Base-by-base conservation (phyloP, 371 early-diverging fungal genomes). In the Blastocladiella emersonii region DNA sequence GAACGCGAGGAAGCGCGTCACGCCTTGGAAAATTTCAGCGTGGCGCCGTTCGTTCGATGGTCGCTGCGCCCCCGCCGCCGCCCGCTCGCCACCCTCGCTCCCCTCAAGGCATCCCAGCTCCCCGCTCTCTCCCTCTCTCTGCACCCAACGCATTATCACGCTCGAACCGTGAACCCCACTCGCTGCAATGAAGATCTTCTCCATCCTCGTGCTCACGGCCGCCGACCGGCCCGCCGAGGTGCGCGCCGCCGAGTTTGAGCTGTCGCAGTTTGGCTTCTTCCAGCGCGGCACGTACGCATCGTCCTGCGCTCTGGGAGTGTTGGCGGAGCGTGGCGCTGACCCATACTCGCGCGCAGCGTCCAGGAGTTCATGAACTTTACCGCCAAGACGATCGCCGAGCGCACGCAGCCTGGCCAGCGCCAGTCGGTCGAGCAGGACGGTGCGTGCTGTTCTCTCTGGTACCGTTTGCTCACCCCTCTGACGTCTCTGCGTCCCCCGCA, bases 331-430 rank as follows among this genome's bases (percentile, higher is more conserved):
- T 55, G 4, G 23, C 1, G 3, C 25, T 15, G 15, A 36, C 7
- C 17, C 27, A 7, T 21, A 35, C 23, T 57, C 1, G 34, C 12
- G 10, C 2, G 7, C 39, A 93, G 93, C 65, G 84, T 88, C 13
- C 85, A 88, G 67, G 95, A 95, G 67, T 89, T 92, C 67, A 84
- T 97, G 79, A 83, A 81, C 61, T 94, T 95, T 70, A 85, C 91
- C 66, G 76, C 88, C 0, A 76, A 78, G 56, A 93, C 93, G 13
- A 81, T 93, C 37, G 86, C 88, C 21, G 95, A 94, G 68, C 82
- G 95, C 63, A 94, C 94, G 8, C 56, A 35, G 25, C 75, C 83
- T 17, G 95, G 93, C 10, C 83, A 83, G 70, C 76, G 95, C 59
- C 88, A 91, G 73, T 87, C 83, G 56, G 83, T 97, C 61, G 90